Evolutionary conservation across 352 stramenopile species (phyloP), one percentile per base, ranked within the genome.

Genomic region (Plasmopara halstedii): DNA sequence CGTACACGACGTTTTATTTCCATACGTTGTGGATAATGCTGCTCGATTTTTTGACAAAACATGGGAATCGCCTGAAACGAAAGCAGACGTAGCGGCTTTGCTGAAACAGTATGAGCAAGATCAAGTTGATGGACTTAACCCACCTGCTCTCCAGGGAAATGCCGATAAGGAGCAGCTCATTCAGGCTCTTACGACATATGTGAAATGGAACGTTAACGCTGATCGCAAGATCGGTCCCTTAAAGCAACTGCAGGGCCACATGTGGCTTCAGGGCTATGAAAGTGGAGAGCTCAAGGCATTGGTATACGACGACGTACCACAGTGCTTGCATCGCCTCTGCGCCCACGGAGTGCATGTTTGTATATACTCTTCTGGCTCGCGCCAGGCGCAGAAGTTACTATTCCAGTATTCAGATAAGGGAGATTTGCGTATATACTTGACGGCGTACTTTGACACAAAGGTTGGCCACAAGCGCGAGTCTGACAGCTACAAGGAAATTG

Each of bases 1-100:
- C 64, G 95, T 98, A 18, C 85, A 97, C 46, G 86, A 98, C 43
- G 68, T 84, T 34, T 62, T 98, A 17, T 98, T 98, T 62, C 92
- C 93, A 3, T 97, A 87, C 56, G 85, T 90, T 25, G 65, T 52
- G 29, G 46, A 77, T 27, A 71, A 94, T 46, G 67, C 73, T n/a
- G 33, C 71, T 38, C 46, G 29, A 60, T 94, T 74, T 57, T 76
- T 72, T 27, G 54, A 36, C 10, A 54, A 56, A 46, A 93, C 62
- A 33, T 96, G 59, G 73, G 53, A 51, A 27, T 52, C 62, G 18
- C n/a, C 63, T 1, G 49, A 72, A 4, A 86, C 85, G 18, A 54
- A 77, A 39, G 50, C 59, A 4, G 59, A 83, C 31, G 57, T 89
- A 11, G 42, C 55, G 15, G 75, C 65, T 22, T 45, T 90, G 25